These are phyloP conservation scores for Gillenia trifoliata DNA, from an alignment of 306 rosid genomes.

Conservation along the genomic window DNA sequence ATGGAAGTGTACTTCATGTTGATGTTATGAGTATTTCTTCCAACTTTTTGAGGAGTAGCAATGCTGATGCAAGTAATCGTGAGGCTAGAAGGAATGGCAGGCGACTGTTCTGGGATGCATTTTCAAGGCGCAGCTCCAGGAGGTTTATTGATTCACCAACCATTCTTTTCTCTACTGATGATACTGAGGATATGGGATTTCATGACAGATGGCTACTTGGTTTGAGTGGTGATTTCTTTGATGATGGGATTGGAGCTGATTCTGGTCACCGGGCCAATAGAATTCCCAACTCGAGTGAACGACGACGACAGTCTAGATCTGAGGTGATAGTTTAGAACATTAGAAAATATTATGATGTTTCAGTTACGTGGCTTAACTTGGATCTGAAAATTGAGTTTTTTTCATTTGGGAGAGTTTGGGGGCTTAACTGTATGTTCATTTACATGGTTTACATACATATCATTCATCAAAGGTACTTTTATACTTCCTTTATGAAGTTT, in stretches of 20 bases:
- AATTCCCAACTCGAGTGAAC: conserved; percentile 59
- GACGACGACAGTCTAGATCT: conserved; percentile 67
- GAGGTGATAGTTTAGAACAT: conserved; percentile 52
- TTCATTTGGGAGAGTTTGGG: not conserved
- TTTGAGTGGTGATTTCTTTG: conserved; percentile 65
- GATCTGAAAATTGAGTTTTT: not conserved
- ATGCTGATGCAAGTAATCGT: conserved; percentile 39
- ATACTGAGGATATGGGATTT: conserved; percentile 54
- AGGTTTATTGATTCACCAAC: conserved; percentile 77
- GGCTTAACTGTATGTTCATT: not conserved
- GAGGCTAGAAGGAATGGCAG: conserved; percentile 79
- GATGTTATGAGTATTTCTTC: conserved; percentile 83
- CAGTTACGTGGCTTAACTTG: not conserved
- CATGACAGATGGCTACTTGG: conserved; percentile 91
- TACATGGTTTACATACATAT: not conserved
- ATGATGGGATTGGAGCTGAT: conserved; percentile 50
- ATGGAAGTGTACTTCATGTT: conserved; percentile 63
- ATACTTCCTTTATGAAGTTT: not conserved
- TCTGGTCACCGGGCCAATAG: conserved; percentile 58
- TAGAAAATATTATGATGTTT: not conserved
- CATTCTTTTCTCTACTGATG: conserved; percentile 59
- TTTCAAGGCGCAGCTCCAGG: conserved; percentile 81
- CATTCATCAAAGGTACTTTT: not conserved
- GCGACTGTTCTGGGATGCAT: conserved; percentile 86
- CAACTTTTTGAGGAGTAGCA: conserved; percentile 53